These are phyloP conservation scores for Conticribra guillardii DNA, from an alignment of 108 stramenopile species.

Conservation along the genomic window DNA sequence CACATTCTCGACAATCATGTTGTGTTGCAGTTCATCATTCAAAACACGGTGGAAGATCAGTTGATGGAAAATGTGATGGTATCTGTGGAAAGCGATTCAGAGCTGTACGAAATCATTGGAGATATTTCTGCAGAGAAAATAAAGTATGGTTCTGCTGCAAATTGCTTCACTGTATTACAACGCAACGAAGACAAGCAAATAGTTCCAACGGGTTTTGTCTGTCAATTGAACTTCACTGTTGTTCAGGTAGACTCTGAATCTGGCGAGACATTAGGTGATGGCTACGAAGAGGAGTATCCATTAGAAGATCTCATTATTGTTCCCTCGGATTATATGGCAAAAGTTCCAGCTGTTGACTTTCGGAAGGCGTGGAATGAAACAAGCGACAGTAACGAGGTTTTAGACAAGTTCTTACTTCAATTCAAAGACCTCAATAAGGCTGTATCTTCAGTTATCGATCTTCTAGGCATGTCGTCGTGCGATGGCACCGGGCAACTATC, in stretches of 20 bases:
- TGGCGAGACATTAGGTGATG: slow-evolving; percentile 81
- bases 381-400: slow-evolving; percentile 83
- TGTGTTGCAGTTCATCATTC: slow-evolving; percentile 91
- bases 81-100: slow-evolving; percentile 72
- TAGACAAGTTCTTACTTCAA: slow-evolving; percentile 92
- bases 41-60: slow-evolving; percentile 95
- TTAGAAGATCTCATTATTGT: slow-evolving; percentile 87
- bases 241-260: slow-evolving; percentile 81
- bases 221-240: slow-evolving; percentile 82
- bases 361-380: slow-evolving; percentile 85
- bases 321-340: slow-evolving; percentile 94
- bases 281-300: slow-evolving; percentile 93
- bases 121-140: slow-evolving; percentile 63
- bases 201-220: slow-evolving; percentile 51
- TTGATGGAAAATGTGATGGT: slow-evolving; percentile 85
- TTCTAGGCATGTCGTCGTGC: slow-evolving; percentile 92
- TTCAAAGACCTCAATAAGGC: slow-evolving; percentile 87
- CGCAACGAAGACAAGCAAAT: slow-evolving; percentile 52
- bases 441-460: slow-evolving; percentile 80
- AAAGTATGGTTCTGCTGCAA: slow-evolving; percentile 72
- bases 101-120: slow-evolving; percentile 60
- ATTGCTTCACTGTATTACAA: slow-evolving; percentile 79
- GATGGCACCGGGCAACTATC: slow-evolving; percentile 85
- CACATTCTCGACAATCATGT: slow-evolving; percentile 91
- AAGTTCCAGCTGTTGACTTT: slow-evolving; percentile 88